Percentiles rank a stretch among this genome's conserved stretches.
Conservation (phyloP, 768 basidiomycete species). For the Serendipita sp. region DNA sequence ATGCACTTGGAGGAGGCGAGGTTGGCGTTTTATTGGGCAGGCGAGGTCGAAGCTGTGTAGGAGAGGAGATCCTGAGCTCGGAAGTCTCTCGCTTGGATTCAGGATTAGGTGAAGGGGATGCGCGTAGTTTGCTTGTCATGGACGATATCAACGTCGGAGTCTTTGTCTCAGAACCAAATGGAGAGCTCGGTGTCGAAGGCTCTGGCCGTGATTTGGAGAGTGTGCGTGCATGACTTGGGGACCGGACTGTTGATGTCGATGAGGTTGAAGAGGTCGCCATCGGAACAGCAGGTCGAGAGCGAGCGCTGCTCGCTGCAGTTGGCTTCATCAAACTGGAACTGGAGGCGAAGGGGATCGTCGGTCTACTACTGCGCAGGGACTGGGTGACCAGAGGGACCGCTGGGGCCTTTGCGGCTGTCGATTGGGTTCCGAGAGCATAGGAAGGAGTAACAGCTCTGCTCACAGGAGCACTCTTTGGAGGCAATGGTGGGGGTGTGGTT, state of each 20-base stretch:
- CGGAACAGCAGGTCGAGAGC: neutral
- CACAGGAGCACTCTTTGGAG: neutral
- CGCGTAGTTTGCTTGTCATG: neutral
- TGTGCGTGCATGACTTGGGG: neutral
- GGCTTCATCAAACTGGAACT: neutral
- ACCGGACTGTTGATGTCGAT: neutral
- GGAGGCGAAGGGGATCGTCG: neutral
- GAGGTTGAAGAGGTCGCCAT: neutral
- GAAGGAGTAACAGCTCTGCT: neutral
- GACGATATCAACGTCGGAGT: neutral
- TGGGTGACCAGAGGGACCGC: neutral
- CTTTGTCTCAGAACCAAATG: neutral
- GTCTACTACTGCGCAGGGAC: neutral
- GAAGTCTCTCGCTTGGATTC: neutral
- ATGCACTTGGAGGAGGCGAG: constrained; percentile 3
- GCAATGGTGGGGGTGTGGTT: neutral
- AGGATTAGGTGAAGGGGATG: neutral
- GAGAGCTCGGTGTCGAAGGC: neutral
- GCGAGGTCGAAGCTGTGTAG: neutral
- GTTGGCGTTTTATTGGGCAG: neutral
- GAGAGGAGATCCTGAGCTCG: neutral
- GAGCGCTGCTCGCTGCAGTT: constrained; percentile 6
- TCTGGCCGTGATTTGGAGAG: neutral
- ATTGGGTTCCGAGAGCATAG: neutral
- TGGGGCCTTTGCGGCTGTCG: neutral